Conservation (phyloP, 2,329 filamentous ascomycete species). For the Emmonsiellopsis sp. region DNA sequence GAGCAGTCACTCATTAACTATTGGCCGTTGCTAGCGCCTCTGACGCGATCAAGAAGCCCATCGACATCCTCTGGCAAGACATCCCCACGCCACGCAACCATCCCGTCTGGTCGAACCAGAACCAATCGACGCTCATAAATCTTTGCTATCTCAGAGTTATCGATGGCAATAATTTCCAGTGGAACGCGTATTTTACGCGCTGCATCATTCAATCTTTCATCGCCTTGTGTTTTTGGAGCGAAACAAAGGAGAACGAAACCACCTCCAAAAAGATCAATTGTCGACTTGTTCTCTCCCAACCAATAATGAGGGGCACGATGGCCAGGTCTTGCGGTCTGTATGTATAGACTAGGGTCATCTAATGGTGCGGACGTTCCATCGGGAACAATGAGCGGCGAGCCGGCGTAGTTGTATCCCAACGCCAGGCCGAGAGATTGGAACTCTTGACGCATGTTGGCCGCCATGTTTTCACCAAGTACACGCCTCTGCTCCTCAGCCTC, state of each 20-base stretch:
- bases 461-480: conserved; percentile 7
- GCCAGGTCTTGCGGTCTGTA: conserved; percentile 18
- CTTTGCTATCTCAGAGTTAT: conserved; percentile 9
- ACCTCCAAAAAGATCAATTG: conserved; percentile 14
- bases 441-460: too few relatives aligned
- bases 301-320: conserved; percentile 19
- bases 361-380: conserved; percentile 7
- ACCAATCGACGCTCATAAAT: conserved; percentile 18
- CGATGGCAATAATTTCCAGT: conserved; percentile 11
- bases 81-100: conserved; percentile 16
- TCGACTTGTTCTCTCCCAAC: conserved; percentile 15
- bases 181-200: conserved; percentile 11
- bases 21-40: too few relatives aligned
- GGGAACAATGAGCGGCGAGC: conserved; percentile 7
- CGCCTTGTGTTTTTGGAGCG: conserved; percentile 1
- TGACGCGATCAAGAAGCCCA: too few relatives aligned
- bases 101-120: conserved; percentile 19
- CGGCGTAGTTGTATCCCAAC: conserved; percentile 11
- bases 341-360: conserved; percentile 9
- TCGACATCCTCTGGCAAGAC: too few relatives aligned
- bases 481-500: neutral
- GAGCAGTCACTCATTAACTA: too few relatives aligned
- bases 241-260: conserved; percentile 7
- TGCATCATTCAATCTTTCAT: conserved; percentile 1
- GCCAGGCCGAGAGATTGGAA: conserved; percentile 5